These are phyloP conservation scores for Chlamydomonas reinhardtii DNA, from an alignment of 163 green algal genomes.

Conservation along the genomic window DNA sequence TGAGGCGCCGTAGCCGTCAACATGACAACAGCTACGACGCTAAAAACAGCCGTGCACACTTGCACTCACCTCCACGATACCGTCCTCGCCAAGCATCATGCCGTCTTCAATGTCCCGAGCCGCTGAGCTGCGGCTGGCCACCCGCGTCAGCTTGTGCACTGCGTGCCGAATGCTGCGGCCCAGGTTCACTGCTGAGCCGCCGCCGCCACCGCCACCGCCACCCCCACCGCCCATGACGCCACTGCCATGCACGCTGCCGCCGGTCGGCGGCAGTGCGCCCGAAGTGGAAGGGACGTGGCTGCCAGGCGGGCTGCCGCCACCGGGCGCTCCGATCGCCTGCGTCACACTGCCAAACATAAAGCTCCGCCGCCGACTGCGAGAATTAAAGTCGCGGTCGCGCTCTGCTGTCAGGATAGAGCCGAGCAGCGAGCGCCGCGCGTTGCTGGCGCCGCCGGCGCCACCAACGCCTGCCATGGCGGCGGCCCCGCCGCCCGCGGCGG, in stretches of 20 bases:
- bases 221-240: not conserved
- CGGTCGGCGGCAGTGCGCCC: too few relatives aligned
- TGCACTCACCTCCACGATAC: not conserved
- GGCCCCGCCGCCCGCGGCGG: too few relatives aligned
- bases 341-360: slow-evolving; percentile 34
- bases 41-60: too few relatives aligned
- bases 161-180: slow-evolving; percentile 24
- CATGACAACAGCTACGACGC: too few relatives aligned
- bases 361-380: slow-evolving; percentile 28
- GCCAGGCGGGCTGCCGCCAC: too few relatives aligned
- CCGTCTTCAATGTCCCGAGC: slow-evolving; percentile 3
- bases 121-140: not conserved
- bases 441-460: too few relatives aligned
- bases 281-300: too few relatives aligned
- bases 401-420: slow-evolving; percentile 32
- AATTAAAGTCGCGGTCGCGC: not conserved
- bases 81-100: not conserved
- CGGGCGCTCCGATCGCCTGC: too few relatives aligned
- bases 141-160: slow-evolving; percentile 7
- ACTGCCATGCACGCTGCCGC: not conserved
- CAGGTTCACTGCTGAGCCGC: not conserved
- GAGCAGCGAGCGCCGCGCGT: not conserved
- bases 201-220: not conserved
- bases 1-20: too few relatives aligned
- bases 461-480: not conserved